Conservation (phyloP, 2,329 filamentous ascomycete species). For the Monosporascus sp. region DNA sequence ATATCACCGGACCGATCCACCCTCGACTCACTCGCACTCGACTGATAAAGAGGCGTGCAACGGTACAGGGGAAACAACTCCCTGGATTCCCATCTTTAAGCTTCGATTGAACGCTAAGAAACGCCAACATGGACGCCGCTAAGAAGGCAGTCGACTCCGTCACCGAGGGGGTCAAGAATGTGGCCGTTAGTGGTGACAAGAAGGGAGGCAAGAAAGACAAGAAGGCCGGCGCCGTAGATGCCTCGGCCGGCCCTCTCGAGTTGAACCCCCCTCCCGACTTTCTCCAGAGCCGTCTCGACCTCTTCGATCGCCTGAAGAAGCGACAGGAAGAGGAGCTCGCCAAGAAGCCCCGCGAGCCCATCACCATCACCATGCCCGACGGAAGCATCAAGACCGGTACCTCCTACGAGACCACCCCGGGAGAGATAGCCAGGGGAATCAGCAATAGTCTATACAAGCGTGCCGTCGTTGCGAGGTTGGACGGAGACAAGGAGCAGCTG, state of each 20-base stretch:
- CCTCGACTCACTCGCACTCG: neutral
- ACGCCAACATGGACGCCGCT: constrained; percentile 37
- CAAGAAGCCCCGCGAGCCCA: constrained; percentile 65
- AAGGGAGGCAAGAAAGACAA: constrained; percentile 39
- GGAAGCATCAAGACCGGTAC: constrained; percentile 68
- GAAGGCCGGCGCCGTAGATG: constrained; percentile 28
- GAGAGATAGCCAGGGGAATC: constrained; percentile 69
- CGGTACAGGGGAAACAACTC: neutral
- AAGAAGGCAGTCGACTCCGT: constrained; percentile 40
- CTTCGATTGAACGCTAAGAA: neutral
- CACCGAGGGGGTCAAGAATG: constrained; percentile 47
- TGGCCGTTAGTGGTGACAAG: constrained; percentile 31
- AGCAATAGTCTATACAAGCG: constrained; percentile 81
- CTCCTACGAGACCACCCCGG: constrained; percentile 88
- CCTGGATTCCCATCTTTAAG: neutral
- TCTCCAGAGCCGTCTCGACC: constrained; percentile 73
- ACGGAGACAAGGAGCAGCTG: constrained; percentile 63
- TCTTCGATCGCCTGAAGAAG: constrained; percentile 87
- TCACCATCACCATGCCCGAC: constrained; percentile 68
- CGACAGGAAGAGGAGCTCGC: constrained; percentile 73
- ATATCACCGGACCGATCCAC: neutral
- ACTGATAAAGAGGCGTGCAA: neutral
- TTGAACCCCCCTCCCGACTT: constrained; percentile 61
- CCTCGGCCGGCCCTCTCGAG: constrained; percentile 39
- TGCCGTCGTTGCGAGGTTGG: constrained; percentile 79